Evolutionary conservation across 441 rosid species (phyloP).

Genomic region (Euphorbia schlechtendalii): DNA sequence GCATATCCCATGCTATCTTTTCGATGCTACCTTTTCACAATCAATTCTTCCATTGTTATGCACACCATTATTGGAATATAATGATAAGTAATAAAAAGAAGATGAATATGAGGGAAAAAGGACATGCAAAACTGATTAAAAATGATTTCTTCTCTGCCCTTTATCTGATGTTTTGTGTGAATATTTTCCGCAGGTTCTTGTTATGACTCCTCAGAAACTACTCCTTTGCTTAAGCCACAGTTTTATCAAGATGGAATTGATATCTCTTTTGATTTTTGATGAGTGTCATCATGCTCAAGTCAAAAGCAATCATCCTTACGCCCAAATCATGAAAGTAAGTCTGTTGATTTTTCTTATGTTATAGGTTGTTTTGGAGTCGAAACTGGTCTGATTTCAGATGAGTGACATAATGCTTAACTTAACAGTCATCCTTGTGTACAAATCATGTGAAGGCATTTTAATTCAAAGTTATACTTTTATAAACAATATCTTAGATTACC

Average conservation of each 20-base stretch:
- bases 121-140: neutral
- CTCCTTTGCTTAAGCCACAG: constrained; percentile 72
- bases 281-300: constrained; percentile 98
- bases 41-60: neutral
- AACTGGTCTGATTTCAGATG: constrained; percentile 43
- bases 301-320: constrained; percentile 81
- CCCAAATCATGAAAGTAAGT: constrained; percentile 82
- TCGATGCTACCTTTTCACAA: neutral
- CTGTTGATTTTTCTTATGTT: neutral
- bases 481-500: neutral
- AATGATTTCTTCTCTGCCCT: no score
- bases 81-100: neutral
- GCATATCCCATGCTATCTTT: neutral
- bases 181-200: constrained; percentile 67
- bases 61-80: neutral
- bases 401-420: constrained; percentile 93
- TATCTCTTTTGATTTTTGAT: constrained; percentile 83
- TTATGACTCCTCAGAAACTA: constrained; percentile 86
- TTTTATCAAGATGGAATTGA: constrained; percentile 81
- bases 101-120: neutral
- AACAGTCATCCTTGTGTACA: constrained; percentile 78
- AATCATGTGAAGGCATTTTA: constrained; percentile 31
- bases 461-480: neutral
- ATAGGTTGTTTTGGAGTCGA: neutral
- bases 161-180: neutral